Base-by-base conservation (phyloP, 1,284 basidiomycete genomes). In the Ustilago bromivora region DNA sequence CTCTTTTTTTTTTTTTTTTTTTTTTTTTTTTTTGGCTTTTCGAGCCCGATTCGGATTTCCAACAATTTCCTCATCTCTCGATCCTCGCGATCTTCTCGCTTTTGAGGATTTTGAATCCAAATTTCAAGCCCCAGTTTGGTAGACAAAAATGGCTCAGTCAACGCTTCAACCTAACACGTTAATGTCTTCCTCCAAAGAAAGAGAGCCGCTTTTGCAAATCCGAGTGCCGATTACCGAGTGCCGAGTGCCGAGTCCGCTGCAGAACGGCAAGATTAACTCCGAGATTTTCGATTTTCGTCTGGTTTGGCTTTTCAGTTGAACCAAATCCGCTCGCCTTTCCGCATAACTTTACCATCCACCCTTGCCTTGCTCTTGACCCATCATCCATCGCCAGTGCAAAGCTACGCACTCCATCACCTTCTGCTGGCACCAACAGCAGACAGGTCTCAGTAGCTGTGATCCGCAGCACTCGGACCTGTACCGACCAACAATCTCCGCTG, bases 391-490 rank as follows among this genome's bases (percentile, higher is more conserved):
- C 36, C 43, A 54, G 34, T 57, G 47, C 36, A 55, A 55, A 65
- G 62, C 47, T 41, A 15, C 49, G 49, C 68, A 41, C 55, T 41
- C 47, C 28, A 57, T 57, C 40, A 34, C 38, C 62, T 51, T 58
- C 62, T 71, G 68, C 62, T 65, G 68, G 51, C 23, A 47, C 2
- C 8, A 10, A 57, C 68, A 71, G 68, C 68, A 71, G 31, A 71
- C 68, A 71, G 68, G 68, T 71, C 68, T 71, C 62, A 40, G 68
- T 65, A 47, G 62, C 68, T 71, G 68, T 65, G 60, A 40, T 17
- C 40, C 28, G 60, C 66, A 69, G 66, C 66, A 57, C 66, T 69
- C 66, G 66, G 66, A 69, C 66, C 66, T 69, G 66, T 69, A 62
- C 10, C 59, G 31, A n/a, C 36, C 23, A 31, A 3, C 55, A 51